Base-by-base conservation (phyloP, 2,329 filamentous ascomycete genomes). In the Cercospora brassicicola region DNA sequence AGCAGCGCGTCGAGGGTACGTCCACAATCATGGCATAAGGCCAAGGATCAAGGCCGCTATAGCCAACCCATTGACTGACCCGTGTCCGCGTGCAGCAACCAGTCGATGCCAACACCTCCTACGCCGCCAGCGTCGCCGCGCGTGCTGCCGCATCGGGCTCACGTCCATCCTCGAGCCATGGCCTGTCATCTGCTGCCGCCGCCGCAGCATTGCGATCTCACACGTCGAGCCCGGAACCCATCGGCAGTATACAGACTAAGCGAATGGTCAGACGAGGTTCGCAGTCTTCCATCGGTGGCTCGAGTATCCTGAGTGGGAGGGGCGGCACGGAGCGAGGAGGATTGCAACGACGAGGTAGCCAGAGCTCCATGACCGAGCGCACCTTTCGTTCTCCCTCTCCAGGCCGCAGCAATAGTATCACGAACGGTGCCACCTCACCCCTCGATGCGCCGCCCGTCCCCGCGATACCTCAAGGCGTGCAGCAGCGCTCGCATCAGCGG, bases 201-300 rank as follows among this genome's bases (percentile, higher is more conserved):
- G 93, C 93, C 15, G 89, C 93, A 30, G 94, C 94, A 57, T 85
- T 98, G 67, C 89, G 90, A 76, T 91, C 90, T 56, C 88, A 91
- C 73, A 90, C 92, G 9, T 89, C 89, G 62, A 89, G 91, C 2
- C 93, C 93, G 23, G 94, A 90, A 62, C 89, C 89, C 73, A 90
- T 97, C 66, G 90, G 88, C 78, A 88, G 93, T 76, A 88, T 96
- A 55, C 91, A 96, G 79, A 96, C 94, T 5, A 97, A 94, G 83
- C 91, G 94, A 76, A 94, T 91, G 77, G 79, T 88, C 68, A 88
- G 92, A 74, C 88, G 93, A 79, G 85, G 85, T 62, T 96, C 93
- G 0, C 81, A 87, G 51, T 91, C 91, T 1, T 94, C 92, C 4
- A 83, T 87, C 59, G 84, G 83, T 39, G 87, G 85, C 67, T 79